Conservation (phyloP, 208 protist species). For the Trypanosoma congolense region DNA sequence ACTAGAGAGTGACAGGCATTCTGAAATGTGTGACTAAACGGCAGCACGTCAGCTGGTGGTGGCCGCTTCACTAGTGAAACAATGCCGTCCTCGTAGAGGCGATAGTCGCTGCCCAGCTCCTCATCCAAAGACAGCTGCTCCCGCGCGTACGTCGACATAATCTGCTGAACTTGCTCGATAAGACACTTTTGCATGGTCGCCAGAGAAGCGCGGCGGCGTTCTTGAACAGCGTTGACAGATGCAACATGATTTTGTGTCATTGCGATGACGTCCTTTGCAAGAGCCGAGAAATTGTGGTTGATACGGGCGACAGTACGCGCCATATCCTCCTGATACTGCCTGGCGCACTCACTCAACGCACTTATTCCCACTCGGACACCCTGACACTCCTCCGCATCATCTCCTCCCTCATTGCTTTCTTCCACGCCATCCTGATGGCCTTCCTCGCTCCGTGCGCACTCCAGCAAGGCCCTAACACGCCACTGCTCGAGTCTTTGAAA, state of each 20-base stretch:
- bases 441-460: no score
- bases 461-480: slow-evolving; percentile 30
- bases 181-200: slow-evolving; percentile 3
- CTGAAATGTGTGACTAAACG: slow-evolving; percentile 43
- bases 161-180: slow-evolving; percentile 11
- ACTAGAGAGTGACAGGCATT: slow-evolving; percentile 39
- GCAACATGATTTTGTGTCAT: slow-evolving; percentile 6
- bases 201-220: slow-evolving; percentile 17
- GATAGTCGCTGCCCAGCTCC: slow-evolving; percentile 11
- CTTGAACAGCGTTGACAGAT: slow-evolving; percentile 3
- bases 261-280: slow-evolving; percentile 9
- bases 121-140: slow-evolving; percentile 13
- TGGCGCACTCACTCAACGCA: neutral
- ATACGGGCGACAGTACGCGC: slow-evolving; percentile 16
- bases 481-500: slow-evolving; percentile 44
- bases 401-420: no score
- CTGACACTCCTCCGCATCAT: slow-evolving; percentile 11
- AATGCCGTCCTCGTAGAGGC: slow-evolving; percentile 7
- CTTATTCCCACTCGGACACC: neutral
- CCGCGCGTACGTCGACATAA: slow-evolving; percentile 2
- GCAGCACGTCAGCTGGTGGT: slow-evolving; percentile 15
- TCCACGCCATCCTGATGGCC: no score
- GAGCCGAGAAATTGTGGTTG: slow-evolving; percentile 10
- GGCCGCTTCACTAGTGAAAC: neutral
- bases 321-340: slow-evolving; percentile 8